These are phyloP conservation scores for Hamigera avellanea DNA, from an alignment of 495 filamentous ascomycete genomes.

Conservation along the genomic window DNA sequence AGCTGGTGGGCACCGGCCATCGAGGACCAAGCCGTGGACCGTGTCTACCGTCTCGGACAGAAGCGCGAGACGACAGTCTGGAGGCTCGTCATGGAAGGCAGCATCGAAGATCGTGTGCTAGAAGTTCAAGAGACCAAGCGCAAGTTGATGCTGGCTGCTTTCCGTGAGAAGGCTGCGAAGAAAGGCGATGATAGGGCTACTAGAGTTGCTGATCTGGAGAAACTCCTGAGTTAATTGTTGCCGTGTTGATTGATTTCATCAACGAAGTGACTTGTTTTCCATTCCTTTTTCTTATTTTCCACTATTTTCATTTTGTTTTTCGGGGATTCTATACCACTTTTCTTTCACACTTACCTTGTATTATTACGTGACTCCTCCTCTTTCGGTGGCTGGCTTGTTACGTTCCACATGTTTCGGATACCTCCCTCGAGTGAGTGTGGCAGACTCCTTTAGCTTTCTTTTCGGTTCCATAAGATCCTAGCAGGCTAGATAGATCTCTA, in stretches of 20 bases:
- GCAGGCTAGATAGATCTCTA: too few relatives aligned
- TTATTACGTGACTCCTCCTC: too few relatives aligned
- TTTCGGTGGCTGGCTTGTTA: too few relatives aligned
- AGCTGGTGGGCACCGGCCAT: conserved; percentile 92
- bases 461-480: too few relatives aligned
- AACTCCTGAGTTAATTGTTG: conserved; percentile 25
- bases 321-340: too few relatives aligned
- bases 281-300: conserved; percentile 1
- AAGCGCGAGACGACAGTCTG: conserved; percentile 67
- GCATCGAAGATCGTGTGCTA: conserved; percentile 77
- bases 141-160: conserved; percentile 64
- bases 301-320: too few relatives aligned
- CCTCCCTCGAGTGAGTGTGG: too few relatives aligned
- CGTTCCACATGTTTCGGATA: too few relatives aligned
- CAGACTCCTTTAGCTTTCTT: too few relatives aligned
- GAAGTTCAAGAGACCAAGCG: conserved; percentile 75
- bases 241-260: not conserved
- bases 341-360: too few relatives aligned
- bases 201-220: conserved; percentile 48
- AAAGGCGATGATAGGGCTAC: conserved; percentile 36
- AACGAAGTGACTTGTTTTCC: conserved; percentile 1
- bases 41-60: conserved; percentile 82
- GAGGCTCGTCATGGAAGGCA: conserved; percentile 71
- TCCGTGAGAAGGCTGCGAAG: conserved; percentile 49
- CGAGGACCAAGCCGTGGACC: conserved; percentile 87